phyloP scores from a whole-genome alignment of 2,329 filamentous ascomycete genomes.

The Scleromitrula shiraiana region DNA sequence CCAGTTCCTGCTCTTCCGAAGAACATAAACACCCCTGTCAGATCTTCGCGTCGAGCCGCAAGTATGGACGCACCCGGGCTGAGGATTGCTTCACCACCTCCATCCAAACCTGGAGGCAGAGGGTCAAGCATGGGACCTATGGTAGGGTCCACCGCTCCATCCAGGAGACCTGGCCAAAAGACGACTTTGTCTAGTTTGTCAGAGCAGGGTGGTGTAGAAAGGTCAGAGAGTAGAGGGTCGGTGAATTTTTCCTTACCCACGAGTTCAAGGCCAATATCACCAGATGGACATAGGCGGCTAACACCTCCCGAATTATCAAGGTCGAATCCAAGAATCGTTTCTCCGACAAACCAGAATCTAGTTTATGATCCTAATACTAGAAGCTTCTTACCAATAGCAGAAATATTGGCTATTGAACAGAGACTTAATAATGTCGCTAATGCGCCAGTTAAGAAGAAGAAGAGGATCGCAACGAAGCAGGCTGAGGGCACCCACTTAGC shows the following conservation, averaged over 20 bases:
- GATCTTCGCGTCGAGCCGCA: conserved; percentile 24
- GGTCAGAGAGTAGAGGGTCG: conserved; percentile 34
- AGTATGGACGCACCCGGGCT: conserved; percentile 33
- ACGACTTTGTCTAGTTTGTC: conserved; percentile 29
- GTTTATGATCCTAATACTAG: conserved; percentile 60
- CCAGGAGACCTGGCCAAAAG: conserved; percentile 21
- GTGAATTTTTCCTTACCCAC: conserved; percentile 49
- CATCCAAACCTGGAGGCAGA: conserved; percentile 23
- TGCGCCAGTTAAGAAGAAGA: conserved; percentile 35
- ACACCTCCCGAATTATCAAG: conserved; percentile 27
- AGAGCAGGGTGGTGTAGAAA: conserved; percentile 35
- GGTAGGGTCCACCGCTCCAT: conserved; percentile 6
- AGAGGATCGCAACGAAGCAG: conserved; percentile 26
- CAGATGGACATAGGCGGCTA: conserved; percentile 25
- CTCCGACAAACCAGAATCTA: conserved; percentile 36
- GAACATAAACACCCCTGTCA: conserved; percentile 31
- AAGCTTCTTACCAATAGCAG: conserved; percentile 47
- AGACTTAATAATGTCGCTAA: conserved; percentile 29
- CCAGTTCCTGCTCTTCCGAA: conserved; percentile 69
- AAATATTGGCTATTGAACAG: conserved; percentile 38
- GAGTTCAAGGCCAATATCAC: conserved; percentile 26
- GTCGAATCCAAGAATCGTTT: conserved; percentile 21
- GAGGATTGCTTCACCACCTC: conserved; percentile 27
- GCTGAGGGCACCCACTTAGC: conserved; percentile 35
- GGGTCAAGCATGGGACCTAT: conserved; percentile 26